Conservation (phyloP, 2,329 filamentous ascomycete genomes). For the Cercospora canescens region DNA sequence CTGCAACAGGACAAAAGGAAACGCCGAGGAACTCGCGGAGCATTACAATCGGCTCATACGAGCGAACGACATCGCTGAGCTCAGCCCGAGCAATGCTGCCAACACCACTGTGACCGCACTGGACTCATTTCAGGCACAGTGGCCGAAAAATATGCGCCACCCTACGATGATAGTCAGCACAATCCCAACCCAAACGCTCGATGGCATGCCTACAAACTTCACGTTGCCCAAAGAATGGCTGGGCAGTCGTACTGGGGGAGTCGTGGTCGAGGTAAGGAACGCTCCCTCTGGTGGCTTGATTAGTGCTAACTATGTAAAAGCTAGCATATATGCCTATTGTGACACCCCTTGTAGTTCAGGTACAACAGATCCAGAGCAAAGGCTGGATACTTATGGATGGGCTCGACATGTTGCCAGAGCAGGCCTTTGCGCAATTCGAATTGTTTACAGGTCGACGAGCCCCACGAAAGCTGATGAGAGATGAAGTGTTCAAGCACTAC, state of each 20-base stretch:
- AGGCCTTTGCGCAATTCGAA: slow-evolving; percentile 80
- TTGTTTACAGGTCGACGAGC: slow-evolving; percentile 74
- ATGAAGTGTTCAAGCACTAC: slow-evolving; percentile 53
- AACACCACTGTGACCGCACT: slow-evolving; percentile 56
- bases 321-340: slow-evolving; percentile 70
- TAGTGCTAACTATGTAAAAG: slow-evolving; percentile 19
- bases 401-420: slow-evolving; percentile 73
- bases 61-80: slow-evolving; percentile 25
- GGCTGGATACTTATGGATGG: slow-evolving; percentile 77
- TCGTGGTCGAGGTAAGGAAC: slow-evolving; percentile 64
- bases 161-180: slow-evolving; percentile 77
- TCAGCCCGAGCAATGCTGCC: slow-evolving; percentile 21
- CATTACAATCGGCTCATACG: slow-evolving; percentile 65
- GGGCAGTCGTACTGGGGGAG: slow-evolving; percentile 70
- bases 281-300: background rate
- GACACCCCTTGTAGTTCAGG: slow-evolving; percentile 69
- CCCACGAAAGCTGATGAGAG: slow-evolving; percentile 69
- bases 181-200: slow-evolving; percentile 69
- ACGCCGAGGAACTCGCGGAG: slow-evolving; percentile 65
- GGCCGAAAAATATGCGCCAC: slow-evolving; percentile 62
- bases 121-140: slow-evolving; percentile 58
- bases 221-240: slow-evolving; percentile 70
- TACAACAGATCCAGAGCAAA: slow-evolving; percentile 58
- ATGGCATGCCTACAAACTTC: slow-evolving; percentile 68
- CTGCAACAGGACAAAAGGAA: slow-evolving; percentile 68